Base-by-base conservation (phyloP, 2,329 filamentous ascomycete species). In the Chaetomiaceae sp. region DNA sequence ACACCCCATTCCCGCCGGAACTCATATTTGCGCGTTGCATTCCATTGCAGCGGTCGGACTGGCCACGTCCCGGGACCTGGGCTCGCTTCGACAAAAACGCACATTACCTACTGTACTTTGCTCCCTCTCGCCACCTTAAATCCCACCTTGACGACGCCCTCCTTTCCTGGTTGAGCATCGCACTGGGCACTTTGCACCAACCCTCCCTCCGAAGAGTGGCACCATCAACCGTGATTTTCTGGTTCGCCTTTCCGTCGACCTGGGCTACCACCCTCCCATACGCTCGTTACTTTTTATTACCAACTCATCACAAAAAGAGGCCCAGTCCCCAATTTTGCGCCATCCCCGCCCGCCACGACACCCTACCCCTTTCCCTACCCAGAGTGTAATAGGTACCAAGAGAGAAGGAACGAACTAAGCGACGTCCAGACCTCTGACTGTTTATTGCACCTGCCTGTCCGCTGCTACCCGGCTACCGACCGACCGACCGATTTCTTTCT, bases 11-110 rank as follows among this genome's bases (percentile, higher is more conserved):
- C 48, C 57, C 57, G 54, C 48, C 56, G 38, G 56, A n/a, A 57
- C 52, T 58, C 47, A 49, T 54, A 54, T 46, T 44, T 56, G 25
- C n/a, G 21, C 45, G 57, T 62, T 50, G 56, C 59, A 61, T 60
- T 60, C 60, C 59, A 57, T 56, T 61, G 45, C 52, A 48, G 54
- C 55, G 48, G 34, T 34, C 34, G 48, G 38, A 43, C 46, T 38
- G 40, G 25, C 41, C 48, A 51, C 47, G 48, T 48, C 53, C 53
- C 50, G 53, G 56, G 58, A 58, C 23, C 43, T 56, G 57, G 54
- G 53, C 49, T 59, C 51, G 40, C 47, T 48, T 30, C 34, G 29
- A 34, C 29, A 21, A 33, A 47, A 18, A 16, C 16, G 10, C 20
- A 37, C 45, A 23, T 41, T 41, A 29, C 18, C 14, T 46, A 29